Base-by-base conservation (phyloP, 345 rosid species). In the Lumnitzera racemosa region DNA sequence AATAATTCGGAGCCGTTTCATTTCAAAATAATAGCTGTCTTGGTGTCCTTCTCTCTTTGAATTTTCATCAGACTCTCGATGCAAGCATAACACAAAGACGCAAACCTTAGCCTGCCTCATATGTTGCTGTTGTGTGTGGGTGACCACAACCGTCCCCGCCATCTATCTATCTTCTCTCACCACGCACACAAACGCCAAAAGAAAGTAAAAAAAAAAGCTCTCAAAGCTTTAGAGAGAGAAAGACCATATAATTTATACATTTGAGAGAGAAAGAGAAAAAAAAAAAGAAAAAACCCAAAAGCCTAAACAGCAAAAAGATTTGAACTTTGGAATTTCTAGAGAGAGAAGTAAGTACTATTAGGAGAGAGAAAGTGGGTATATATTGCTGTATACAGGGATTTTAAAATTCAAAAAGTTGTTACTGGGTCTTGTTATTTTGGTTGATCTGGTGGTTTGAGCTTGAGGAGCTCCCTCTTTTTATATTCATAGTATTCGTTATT, bases 141-240 rank as follows among this genome's bases (percentile, higher is more conserved):
- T 36, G 57, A 17, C 51, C 68, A 57, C 68, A 57, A 1, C 68
- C 7, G 67, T 63, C 67, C 67, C 67, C 47, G 51, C 27, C 17
- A 46, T 27, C 12, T 31, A 53, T 49, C 15, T 47, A 13, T 49
- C 36, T 54, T 63, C 50, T 55, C 68, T 68, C 64, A 54, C 78
- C 66, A 48, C 58, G 29, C 57, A 29, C 56, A 50, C 56, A 43
- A 56, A 59, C 74, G 58, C 43, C 2, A 1, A 36, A 9, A 67
- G 60, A 68, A 57, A 52, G 47, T 64, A 20, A 20, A 20, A 20
- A 1, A 20, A 20, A 20, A 20, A 0, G 20, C 20, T 20, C 51
- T 52, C 67, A 15, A 62, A 53, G 16, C 41, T 41, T 62, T 20
- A 17, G 25, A 63, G 48, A 15, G 55, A 56, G 55, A 58, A 24